phyloP scores from a whole-genome alignment of 2,329 filamentous ascomycete species.

The Colletotrichum sansevieriae region DNA sequence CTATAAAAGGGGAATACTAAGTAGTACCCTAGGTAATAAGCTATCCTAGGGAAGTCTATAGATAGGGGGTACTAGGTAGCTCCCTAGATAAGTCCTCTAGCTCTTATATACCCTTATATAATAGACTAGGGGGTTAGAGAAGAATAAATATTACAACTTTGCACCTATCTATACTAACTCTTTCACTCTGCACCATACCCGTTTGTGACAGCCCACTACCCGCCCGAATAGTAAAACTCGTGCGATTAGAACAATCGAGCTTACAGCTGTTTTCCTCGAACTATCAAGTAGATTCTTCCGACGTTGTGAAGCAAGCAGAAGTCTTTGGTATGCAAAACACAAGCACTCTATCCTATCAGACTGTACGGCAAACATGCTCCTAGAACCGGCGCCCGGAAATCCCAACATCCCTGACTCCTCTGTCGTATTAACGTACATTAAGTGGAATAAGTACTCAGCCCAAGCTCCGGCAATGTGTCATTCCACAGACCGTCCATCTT shows the following conservation, averaged over 20 bases:
- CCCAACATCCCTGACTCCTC: neutral
- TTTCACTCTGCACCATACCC: no score
- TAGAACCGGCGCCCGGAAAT: neutral
- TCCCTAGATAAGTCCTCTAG: no score
- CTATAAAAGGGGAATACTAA: no score
- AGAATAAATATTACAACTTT: no score
- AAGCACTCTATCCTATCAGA: neutral
- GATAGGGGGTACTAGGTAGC: no score
- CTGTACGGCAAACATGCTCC: neutral
- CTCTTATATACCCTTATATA: no score
- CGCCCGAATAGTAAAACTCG: no score
- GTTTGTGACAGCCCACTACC: no score
- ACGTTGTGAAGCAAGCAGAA: neutral
- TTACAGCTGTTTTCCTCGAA: neutral
- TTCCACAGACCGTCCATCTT: conserved; percentile 8
- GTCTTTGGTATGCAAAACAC: neutral
- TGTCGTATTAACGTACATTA: neutral
- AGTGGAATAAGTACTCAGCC: neutral
- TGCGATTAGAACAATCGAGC: neutral
- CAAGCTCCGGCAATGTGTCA: conserved; percentile 8
- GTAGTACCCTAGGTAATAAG: no score
- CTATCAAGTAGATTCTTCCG: neutral
- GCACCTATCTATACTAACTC: no score
- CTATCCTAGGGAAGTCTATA: no score
- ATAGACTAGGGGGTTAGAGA: no score